Base-by-base conservation (phyloP, 805 yeast species). In the Soucietia sequanensis region DNA sequence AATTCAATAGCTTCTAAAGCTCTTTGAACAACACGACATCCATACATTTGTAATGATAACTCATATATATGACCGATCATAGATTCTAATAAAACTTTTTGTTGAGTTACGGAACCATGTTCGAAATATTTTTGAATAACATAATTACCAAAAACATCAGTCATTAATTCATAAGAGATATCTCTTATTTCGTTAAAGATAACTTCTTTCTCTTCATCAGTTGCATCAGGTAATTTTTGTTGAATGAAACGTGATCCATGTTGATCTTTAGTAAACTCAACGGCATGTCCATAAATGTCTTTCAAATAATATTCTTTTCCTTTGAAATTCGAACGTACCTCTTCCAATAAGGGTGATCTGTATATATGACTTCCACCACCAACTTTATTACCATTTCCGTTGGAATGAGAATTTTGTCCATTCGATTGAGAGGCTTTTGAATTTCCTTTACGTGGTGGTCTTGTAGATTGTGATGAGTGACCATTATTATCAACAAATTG, bases 241-340 rank as follows among this genome's bases (percentile, higher is more conserved):
- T 93, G 99, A 44, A 93, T 91, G 52, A 91, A 93, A 44, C 99
- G 73, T 4, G 98, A 90, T 3, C 99, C 99, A 57, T 89, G 95
- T 62, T 93, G 99, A 62, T 93, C 99, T 46, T 86, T 86, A 33
- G 95, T 79, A 49, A 93, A 91, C 59, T 91, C 98, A 40, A 84
- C 72, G 4, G 93, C 93, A 55, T 84, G 89, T 6, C 95, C 96
- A 46, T 79, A 76, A 23, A 91, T 80, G 52, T 86, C 95, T 39
- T 72, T 76, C 46, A 93, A 68, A 20, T 70, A 70, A 54, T 78
- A 83, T 34, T 67, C 70, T 41, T 79, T 78, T 31, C 77, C 81
- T 37, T 70, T 72, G 23, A 70, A 52, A 51, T 80, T 81, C 39
- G 78, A 74, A 34, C 96, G 76, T 43, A 91, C 86, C 51, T 87